Evolutionary conservation across 176 grass and related monocot species (phyloP).

Genomic region (maize (Zea mays)): Zm-B73-REFERENCE-NAM-5.0 NC_050104.1:135935501-135936000

Average conservation of each 20-base stretch:
- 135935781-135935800: neutral
- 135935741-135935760: too few species aligned
- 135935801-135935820: neutral
- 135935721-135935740: neutral
- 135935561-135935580: constrained; percentile 82
- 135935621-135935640: constrained; percentile 12
- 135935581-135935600: constrained; percentile 75
- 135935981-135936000: too few species aligned
- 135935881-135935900: neutral
- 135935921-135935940: too few species aligned
- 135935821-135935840: neutral
- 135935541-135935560: constrained; percentile 19
- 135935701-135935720: neutral
- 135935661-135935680: neutral
- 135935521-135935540: neutral
- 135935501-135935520: neutral
- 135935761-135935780: neutral
- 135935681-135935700: neutral
- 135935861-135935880: neutral
- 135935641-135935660: neutral
- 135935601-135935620: constrained; percentile 46
- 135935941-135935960: neutral
- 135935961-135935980: too few species aligned
- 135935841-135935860: neutral
- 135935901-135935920: neutral